Conservation (phyloP, 2,329 filamentous ascomycete species). For the Talaromyces sp. region DNA sequence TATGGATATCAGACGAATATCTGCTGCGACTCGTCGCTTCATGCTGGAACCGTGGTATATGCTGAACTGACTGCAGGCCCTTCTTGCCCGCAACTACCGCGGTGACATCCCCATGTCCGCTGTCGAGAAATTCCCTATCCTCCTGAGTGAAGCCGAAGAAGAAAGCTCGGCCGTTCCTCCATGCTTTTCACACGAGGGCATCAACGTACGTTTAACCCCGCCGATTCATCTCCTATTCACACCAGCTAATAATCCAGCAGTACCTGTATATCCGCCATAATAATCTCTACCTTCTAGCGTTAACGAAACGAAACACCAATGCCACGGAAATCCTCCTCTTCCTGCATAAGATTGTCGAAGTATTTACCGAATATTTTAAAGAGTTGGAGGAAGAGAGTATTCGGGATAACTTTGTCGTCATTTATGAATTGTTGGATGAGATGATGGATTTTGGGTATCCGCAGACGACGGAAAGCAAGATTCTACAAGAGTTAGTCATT, state of each 20-base stretch:
- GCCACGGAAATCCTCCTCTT: slow-evolving; percentile 97
- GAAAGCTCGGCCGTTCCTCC: slow-evolving; percentile 95
- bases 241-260: slow-evolving; percentile 45
- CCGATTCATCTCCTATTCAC: neutral
- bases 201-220: slow-evolving; percentile 68
- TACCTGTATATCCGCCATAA: slow-evolving; percentile 99
- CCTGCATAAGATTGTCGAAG: slow-evolving; percentile 95
- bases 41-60: neutral
- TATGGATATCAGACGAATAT: slow-evolving; percentile 41
- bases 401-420: slow-evolving; percentile 98
- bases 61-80: slow-evolving; percentile 62
- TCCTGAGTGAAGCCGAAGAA: slow-evolving; percentile 97
- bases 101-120: slow-evolving; percentile 99
- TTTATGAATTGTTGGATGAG: slow-evolving; percentile 97
- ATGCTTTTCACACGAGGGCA: slow-evolving; percentile 97
- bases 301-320: slow-evolving; percentile 99
- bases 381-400: slow-evolving; percentile 98
- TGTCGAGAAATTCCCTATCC: slow-evolving; percentile 94
- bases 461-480: slow-evolving; percentile 97
- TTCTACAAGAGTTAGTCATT: slow-evolving; percentile 73
- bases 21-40: neutral
- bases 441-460: slow-evolving; percentile 99
- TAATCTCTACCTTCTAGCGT: slow-evolving; percentile 95
- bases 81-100: slow-evolving; percentile 95
- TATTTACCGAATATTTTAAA: slow-evolving; percentile 99